Conservation (phyloP, 73 alveolate species). For the Effrenium voratum region DNA sequence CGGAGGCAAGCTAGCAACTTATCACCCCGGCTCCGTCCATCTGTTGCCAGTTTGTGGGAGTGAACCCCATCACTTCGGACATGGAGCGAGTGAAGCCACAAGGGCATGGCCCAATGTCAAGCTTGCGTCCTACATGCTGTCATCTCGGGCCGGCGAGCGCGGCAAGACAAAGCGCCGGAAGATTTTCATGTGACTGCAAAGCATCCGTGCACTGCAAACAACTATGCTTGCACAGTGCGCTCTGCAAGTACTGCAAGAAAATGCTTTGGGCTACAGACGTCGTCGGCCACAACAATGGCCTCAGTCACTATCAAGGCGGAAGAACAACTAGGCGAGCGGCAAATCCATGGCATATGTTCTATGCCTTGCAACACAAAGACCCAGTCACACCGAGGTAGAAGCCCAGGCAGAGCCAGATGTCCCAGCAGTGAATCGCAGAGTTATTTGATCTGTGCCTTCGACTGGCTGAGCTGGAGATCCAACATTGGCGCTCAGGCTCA, state of each 20-base stretch:
- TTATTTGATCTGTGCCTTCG: slow-evolving; percentile 58
- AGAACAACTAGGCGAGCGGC: neutral
- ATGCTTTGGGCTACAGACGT: neutral
- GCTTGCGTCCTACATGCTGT: no score
- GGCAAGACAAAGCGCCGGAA: no score
- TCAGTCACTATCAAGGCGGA: neutral
- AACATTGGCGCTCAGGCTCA: no score
- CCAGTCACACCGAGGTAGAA: neutral
- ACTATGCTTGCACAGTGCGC: no score
- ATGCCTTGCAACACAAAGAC: neutral
- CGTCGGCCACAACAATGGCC: slow-evolving; percentile 62
- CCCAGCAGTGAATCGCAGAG: slow-evolving; percentile 31
- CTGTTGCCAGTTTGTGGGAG: neutral
- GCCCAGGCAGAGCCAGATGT: slow-evolving; percentile 76
- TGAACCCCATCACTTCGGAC: neutral
- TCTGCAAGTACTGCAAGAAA: no score
- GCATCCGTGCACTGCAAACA: no score
- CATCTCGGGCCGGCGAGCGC: no score
- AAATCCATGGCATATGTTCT: neutral
- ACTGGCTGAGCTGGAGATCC: no score
- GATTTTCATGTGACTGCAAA: no score
- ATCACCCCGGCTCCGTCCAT: slow-evolving; percentile 35
- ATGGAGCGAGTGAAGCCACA: slow-evolving; percentile 71
- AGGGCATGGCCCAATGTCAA: slow-evolving; percentile 35
- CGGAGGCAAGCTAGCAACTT: neutral